These are phyloP conservation scores for Erythrophleum fordii DNA, from an alignment of 306 rosid species.

Conservation along the genomic window DNA sequence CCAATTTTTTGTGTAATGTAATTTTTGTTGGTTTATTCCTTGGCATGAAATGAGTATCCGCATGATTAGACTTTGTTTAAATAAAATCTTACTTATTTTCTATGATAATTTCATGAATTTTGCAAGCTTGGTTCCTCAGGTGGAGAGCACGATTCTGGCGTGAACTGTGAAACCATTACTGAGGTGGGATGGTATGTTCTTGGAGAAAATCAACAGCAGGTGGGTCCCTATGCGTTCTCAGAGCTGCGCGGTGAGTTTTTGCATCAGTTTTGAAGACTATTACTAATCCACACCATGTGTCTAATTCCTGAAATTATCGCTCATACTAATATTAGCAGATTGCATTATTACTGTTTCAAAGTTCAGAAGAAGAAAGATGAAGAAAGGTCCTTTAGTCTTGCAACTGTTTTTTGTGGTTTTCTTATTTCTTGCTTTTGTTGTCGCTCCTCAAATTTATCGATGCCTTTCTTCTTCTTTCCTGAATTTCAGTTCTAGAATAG, in stretches of 20 bases:
- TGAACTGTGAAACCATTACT: constrained; percentile 22
- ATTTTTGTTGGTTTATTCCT: neutral
- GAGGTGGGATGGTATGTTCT: constrained; percentile 88
- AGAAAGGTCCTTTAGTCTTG: constrained; percentile 4
- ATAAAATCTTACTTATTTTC: neutral
- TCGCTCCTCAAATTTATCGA: constrained; percentile 5
- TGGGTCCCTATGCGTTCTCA: constrained; percentile 81
- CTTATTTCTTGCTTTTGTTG: constrained; percentile 22
- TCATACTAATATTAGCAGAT: neutral
- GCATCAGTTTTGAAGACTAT: neutral
- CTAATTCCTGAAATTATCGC: constrained; percentile 3
- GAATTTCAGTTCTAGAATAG: constrained; percentile 60
- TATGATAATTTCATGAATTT: neutral
- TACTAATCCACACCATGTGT: neutral
- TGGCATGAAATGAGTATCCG: neutral
- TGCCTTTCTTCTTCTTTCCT: constrained; percentile 37
- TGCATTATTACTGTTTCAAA: neutral
- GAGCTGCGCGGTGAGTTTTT: constrained; percentile 82
- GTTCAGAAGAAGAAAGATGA: constrained; percentile 32
- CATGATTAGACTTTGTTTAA: neutral
- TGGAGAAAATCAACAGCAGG: constrained; percentile 76
- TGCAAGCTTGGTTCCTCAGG: constrained; percentile 36
- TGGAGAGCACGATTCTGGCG: neutral
- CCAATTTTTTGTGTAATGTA: neutral
- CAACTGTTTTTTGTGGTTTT: neutral